Conservation (phyloP, 768 basidiomycete genomes). For the Kwoniella heveanensis region DNA sequence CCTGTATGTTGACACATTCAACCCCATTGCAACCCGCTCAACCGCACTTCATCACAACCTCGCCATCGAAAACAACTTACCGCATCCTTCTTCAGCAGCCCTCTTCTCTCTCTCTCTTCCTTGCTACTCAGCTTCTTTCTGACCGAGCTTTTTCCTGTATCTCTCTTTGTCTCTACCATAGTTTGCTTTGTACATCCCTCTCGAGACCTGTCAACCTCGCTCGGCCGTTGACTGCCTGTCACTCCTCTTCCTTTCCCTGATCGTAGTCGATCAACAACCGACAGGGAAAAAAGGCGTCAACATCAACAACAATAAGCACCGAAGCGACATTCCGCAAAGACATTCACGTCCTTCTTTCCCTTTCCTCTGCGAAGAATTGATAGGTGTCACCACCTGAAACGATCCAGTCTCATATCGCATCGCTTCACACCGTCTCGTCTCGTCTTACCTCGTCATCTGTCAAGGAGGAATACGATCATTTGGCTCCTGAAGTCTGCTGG, state of each 20-base stretch:
- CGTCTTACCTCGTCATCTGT: not conserved
- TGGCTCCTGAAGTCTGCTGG: not conserved
- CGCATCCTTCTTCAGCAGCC: not conserved
- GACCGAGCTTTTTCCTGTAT: not conserved
- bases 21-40: too few relatives aligned
- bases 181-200: not conserved
- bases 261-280: not conserved
- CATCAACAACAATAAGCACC: not conserved
- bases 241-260: not conserved
- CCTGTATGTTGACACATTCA: conserved; percentile 2
- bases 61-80: not conserved
- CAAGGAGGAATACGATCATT: not conserved
- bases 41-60: not conserved
- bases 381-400: too few relatives aligned
- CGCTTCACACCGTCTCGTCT: not conserved
- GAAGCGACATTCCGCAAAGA: not conserved
- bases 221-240: too few relatives aligned
- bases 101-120: not conserved
- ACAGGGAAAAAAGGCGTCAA: not conserved
- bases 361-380: too few relatives aligned
- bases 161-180: too few relatives aligned
- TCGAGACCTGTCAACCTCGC: not conserved
- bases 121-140: not conserved
- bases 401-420: not conserved
- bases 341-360: not conserved